A percentile compares a stretch with the other conserved stretches of the same genome.
Evolutionary conservation across 2,329 filamentous ascomycete genomes (phyloP).

Genomic region (Cladophialophora carrionii): DNA sequence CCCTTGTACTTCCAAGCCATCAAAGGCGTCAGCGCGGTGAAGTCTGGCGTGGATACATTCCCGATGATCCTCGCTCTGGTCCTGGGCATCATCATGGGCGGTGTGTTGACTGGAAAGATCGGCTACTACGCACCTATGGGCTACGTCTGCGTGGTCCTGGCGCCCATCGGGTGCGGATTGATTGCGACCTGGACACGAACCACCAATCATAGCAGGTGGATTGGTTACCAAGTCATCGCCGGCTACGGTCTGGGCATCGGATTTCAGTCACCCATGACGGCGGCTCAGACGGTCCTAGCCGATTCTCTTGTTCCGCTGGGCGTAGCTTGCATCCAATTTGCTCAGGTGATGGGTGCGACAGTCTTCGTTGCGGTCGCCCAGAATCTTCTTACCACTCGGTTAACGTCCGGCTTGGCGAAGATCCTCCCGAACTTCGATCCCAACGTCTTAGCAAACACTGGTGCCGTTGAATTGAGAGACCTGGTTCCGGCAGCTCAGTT

Average conservation of each 20-base stretch:
- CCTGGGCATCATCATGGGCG: constrained; percentile 24
- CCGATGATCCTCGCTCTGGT: constrained; percentile 30
- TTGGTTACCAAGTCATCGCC: constrained; percentile 44
- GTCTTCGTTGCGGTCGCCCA: constrained; percentile 42
- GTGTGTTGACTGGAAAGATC: constrained; percentile 20
- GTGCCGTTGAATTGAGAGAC: background rate
- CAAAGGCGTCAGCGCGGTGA: constrained; percentile 41
- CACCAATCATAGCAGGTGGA: constrained; percentile 23
- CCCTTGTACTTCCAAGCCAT: constrained; percentile 54
- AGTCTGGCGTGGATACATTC: constrained; percentile 31
- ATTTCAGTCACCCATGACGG: constrained; percentile 39
- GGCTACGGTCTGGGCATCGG: constrained; percentile 38
- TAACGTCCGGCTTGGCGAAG: constrained; percentile 27
- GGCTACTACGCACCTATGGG: constrained; percentile 38
- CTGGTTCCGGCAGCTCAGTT: background rate
- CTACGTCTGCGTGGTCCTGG: constrained; percentile 33
- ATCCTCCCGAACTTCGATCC: background rate
- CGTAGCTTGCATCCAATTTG: constrained; percentile 41
- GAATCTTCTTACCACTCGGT: constrained; percentile 39
- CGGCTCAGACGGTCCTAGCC: constrained; percentile 39
- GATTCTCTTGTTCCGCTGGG: constrained; percentile 37
- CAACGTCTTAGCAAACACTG: background rate
- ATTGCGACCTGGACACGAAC: constrained; percentile 38
- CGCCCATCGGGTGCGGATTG: constrained; percentile 40
- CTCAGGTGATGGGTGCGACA: constrained; percentile 43